Evolutionary conservation across 306 rosid genomes (phyloP), one percentile per base, ranked within the genome.

Genomic region (Morella rubra): DNA sequence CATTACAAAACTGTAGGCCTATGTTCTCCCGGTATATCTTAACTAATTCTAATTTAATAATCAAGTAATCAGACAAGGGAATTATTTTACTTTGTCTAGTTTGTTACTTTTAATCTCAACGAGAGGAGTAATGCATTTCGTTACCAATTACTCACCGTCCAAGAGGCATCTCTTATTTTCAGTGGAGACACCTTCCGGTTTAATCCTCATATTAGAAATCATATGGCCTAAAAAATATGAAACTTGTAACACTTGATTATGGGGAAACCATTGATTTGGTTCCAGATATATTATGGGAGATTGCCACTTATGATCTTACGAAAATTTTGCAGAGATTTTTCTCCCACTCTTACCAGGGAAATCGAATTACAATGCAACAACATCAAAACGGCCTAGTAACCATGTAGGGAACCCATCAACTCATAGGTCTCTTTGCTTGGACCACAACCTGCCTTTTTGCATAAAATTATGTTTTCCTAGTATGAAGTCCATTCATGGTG

Each of bases 321-420:
- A 73, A 50, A 73, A 47, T 10, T 32, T 47, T 72, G 27, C 49
- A 19, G 46, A 11, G 70, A 37, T 4, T 51, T 71, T 69, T 68
- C 53, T 37, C n/a, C 49, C 19, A 5, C 16, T 11, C n/a, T 69
- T 62, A 46, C 13, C 72, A 27, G 75, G 52, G 55, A 69, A 42
- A 44, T 44, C 65, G 6, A 27, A 49, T 18, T 66, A 16, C 69
- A 40, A 65, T 49, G 32, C 27, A 51, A 50, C 76, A 55, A 16
- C 71, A 37, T 59, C 76, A 59, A 58, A 42, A 74, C 66, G 45
- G 54, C 73, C 53, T 27, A 41, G 54, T 19, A 44, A 27, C 37
- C 68, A 41, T 11, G 27, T 46, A 19, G 7, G 62, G 6, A 20
- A 49, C 59, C 22, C 58, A 49, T 32, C 41, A 12, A 1, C 40